Base-by-base conservation (phyloP, 345 rosid species). In the Crucihimalaya himalaica region DNA sequence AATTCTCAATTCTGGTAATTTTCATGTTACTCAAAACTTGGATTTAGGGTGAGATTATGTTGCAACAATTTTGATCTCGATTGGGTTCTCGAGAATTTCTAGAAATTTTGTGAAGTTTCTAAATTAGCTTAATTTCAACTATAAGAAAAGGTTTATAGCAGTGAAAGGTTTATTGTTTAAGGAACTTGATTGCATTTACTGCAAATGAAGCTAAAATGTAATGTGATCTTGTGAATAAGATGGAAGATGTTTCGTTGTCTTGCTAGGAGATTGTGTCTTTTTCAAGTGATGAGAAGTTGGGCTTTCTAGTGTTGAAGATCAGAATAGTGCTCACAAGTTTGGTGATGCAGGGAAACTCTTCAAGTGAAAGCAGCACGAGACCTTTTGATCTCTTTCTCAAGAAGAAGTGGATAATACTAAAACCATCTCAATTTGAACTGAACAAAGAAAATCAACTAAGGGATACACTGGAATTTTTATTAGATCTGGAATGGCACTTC, bases 401-500 rank as follows among this genome's bases (percentile, higher is more conserved):
- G 50, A 80, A 59, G 56, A 43, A 27, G 8, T 78, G 61, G 47
- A 1, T 63, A 4, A 47, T 5, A 78, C 76, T 91, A 10, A 89
- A 86, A 32, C 86, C 91, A 9, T 10, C 85, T 2, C 50, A 82
- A 39, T 34, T 74, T 0, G 74, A 0, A 2, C 68, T 51, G 61
- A 88, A 83, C 73, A 83, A 53, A 81, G 84, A 63, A 68, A 91
- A 60, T 83, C 77, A 64, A 43, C 12, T 12, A 83, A 68, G 18
- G 87, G 76, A 14, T 50, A 9, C 42, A 15, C 35, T 31, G 80
- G 82, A 48, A 18, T 0, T 23, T 64, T 74, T 20, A 65, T 89
- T 73, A 78, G 88, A 79, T 55, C 89, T 40, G 97, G 97, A 51
- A 89, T 93, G 96, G 91, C 89, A 43, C 82, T 84, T 71, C 83